phyloP scores from a whole-genome alignment of 2,329 filamentous ascomycete species.

The Fusarium globosum region DNA sequence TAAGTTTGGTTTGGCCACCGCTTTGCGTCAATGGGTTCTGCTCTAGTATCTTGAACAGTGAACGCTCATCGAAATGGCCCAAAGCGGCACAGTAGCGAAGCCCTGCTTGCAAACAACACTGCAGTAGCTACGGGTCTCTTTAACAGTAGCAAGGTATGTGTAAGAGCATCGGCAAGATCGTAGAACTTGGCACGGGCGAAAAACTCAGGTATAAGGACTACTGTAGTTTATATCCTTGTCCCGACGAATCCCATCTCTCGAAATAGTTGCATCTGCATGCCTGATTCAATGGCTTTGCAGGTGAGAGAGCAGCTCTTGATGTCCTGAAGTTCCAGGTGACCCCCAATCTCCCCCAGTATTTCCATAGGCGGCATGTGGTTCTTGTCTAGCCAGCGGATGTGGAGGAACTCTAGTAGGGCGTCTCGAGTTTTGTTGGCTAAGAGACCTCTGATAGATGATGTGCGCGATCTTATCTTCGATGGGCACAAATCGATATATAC shows the following conservation, averaged over 20 bases:
- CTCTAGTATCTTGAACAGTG: background rate
- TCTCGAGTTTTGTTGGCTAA: no score
- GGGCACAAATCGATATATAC: no score
- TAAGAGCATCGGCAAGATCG: background rate
- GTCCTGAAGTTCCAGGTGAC: no score
- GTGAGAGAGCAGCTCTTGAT: no score
- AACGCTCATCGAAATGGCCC: background rate
- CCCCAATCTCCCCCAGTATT: no score
- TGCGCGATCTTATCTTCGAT: no score
- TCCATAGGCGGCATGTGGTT: background rate
- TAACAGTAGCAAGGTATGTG: background rate
- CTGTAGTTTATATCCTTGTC: accelerated
- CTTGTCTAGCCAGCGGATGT: background rate
- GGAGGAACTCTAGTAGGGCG: no score
- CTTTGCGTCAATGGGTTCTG: background rate
- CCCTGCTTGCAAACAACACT: background rate
- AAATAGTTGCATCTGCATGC: no score
- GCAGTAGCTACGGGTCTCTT: background rate
- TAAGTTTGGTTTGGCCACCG: background rate
- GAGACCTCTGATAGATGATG: no score
- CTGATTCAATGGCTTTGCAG: no score
- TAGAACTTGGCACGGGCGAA: background rate
- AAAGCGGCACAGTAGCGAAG: background rate
- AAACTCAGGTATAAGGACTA: no score
- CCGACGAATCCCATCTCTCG: no score